Base-by-base conservation (phyloP, 2,329 filamentous ascomycete species). In the Alternaria incomplexa region DNA sequence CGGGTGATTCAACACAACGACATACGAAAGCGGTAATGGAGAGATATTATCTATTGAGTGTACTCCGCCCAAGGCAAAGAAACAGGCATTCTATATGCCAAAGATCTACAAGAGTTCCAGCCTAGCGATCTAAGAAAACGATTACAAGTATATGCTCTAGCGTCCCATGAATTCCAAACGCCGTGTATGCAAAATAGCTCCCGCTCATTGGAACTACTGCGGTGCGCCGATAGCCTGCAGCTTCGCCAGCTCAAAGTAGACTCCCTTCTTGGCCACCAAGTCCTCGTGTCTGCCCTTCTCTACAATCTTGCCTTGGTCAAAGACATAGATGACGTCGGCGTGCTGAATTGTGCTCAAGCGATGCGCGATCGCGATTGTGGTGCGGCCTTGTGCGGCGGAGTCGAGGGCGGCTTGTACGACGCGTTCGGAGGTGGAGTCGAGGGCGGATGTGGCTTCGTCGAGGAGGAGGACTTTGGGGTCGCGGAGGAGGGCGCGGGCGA, bases 301-400 rank as follows among this genome's bases (percentile, higher is more conserved):
- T 1, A 96, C 91, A 46, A 98, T 88, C 63, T 88, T 87, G 8
- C 95, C 96, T 72, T 92, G 90, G 79, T 97, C 94, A 77, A 98
- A 96, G n/a, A 98, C 95, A 69, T 96, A 97, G 72, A 98, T 98
- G 52, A 95, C 83, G 76, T 98, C 95, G 0, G 95, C 95, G 77
- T 96, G 94, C 77, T 97, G 93, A 64, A 98, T 97, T 0, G 96
- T 97, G 74, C 90, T 93, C 6, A 99, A 83, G 23, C 96, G 86
- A 81, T 99, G 95, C 4, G 96, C 96, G 1, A 99, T 95, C 1
- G 95, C 94, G 66, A 99, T 96, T 0, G 95, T 98, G 87, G 93
- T 97, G 55, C 93, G 87, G 10, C 93, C 93, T 81, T 92, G 91
- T 20, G 93, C 90, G 2, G 93, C 93, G 66, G 89, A 89, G 79